Evolutionary conservation across 305 asterid genomes (phyloP).

Genomic region (Fraxinus paxiana): DNA sequence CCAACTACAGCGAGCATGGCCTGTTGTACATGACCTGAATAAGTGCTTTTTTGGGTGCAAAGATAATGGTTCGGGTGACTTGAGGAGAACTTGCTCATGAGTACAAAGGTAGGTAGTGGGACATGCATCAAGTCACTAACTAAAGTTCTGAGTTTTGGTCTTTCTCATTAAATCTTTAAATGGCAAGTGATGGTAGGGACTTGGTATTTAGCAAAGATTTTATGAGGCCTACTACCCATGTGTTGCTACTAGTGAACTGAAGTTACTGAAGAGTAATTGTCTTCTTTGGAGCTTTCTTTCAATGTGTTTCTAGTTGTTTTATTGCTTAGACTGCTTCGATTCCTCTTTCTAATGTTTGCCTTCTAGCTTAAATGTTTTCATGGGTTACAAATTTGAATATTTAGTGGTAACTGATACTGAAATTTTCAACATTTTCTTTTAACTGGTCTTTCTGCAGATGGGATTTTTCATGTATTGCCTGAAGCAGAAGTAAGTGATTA

Average conservation of each 20-base stretch:
- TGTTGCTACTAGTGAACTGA: background rate
- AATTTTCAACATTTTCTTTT: slow-evolving; percentile 7
- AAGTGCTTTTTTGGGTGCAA: background rate
- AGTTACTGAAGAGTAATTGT: background rate
- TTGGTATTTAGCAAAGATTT: background rate
- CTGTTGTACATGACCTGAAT: background rate
- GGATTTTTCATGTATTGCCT: slow-evolving; percentile 46
- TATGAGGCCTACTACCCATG: background rate
- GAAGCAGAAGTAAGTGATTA: slow-evolving; percentile 53
- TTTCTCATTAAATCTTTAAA: background rate
- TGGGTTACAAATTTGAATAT: slow-evolving; percentile 15
- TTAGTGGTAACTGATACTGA: slow-evolving; percentile 18
- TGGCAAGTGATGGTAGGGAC: background rate
- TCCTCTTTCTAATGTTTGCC: background rate
- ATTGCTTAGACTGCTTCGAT: background rate
- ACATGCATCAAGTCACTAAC: background rate
- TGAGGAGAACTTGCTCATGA: background rate
- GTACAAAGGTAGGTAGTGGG: background rate
- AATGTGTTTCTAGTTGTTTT: background rate
- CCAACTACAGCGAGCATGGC: background rate
- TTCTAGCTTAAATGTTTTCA: background rate
- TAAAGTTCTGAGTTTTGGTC: background rate
- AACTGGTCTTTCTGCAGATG: slow-evolving; percentile 53
- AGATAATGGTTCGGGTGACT: background rate
- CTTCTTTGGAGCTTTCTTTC: background rate